Evolutionary conservation across 2,329 filamentous ascomycete genomes (phyloP).

Genomic region (Amauroascus niger): DNA sequence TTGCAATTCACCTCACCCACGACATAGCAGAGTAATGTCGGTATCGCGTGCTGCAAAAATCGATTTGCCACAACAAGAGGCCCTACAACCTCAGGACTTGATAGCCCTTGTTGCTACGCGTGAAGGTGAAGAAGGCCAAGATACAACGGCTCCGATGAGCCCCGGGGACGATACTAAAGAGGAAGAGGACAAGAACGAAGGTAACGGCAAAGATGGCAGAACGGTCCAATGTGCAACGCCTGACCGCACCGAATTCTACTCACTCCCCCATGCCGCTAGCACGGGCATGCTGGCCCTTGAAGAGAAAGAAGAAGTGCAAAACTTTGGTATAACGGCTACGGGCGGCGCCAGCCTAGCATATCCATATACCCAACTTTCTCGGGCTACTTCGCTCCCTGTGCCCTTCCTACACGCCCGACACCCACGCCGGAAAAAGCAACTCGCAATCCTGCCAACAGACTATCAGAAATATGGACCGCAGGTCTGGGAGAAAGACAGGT

Average conservation of each 20-base stretch:
- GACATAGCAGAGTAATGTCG: conserved; percentile 8
- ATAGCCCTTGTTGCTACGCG: background rate
- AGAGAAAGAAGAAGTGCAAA: background rate
- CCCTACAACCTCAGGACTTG: background rate
- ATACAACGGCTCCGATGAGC: background rate
- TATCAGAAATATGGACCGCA: conserved; percentile 25
- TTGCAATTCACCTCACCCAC: conserved; percentile 13
- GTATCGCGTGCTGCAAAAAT: background rate
- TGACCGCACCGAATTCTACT: conserved; percentile 12
- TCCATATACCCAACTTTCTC: background rate
- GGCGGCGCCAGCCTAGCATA: background rate
- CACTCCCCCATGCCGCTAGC: conserved; percentile 6
- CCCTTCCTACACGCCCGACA: background rate
- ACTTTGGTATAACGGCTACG: background rate
- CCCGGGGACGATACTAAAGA: background rate
- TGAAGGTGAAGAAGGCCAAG: background rate
- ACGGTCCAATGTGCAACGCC: background rate
- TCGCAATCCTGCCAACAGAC: conserved; percentile 23
- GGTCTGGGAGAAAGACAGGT: conserved; percentile 15
- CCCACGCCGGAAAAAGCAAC: conserved; percentile 13
- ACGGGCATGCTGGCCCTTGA: background rate
- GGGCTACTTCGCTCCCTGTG: conserved; percentile 6
- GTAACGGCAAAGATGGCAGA: background rate
- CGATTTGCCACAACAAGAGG: background rate
- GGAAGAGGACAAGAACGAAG: background rate